phyloP scores from a whole-genome alignment of 768 basidiomycete species.

The Pulveroboletus frians region DNA sequence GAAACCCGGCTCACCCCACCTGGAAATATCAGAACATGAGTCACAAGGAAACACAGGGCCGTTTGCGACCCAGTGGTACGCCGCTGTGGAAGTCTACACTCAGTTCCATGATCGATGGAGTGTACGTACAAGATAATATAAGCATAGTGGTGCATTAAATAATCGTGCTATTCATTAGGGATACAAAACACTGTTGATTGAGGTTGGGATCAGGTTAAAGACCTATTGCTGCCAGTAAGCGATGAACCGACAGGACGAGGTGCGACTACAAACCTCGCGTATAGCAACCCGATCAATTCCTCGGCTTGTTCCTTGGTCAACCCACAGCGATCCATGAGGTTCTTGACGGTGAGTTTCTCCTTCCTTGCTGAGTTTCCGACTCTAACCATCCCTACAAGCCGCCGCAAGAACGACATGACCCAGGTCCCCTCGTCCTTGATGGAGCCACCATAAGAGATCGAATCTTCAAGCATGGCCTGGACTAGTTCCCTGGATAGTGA shows the following conservation, averaged over 20 bases:
- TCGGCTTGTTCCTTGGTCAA: constrained; percentile 16
- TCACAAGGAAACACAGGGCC: constrained; percentile 16
- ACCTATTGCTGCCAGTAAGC: constrained; percentile 2
- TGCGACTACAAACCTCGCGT: neutral
- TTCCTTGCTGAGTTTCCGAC: constrained; percentile 4
- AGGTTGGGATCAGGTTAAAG: neutral
- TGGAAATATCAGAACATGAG: constrained; percentile 13
- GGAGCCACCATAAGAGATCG: constrained; percentile 13
- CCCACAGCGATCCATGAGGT: constrained; percentile 15
- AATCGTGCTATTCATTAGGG: neutral
- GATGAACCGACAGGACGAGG: neutral
- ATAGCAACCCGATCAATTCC: constrained; percentile 12
- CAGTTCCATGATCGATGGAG: constrained; percentile 2
- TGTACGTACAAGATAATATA: constrained; percentile 1
- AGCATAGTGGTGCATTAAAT: neutral
- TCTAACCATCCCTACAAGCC: constrained; percentile 13
- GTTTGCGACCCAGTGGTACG: constrained; percentile 12
- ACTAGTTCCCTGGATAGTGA: constrained; percentile 13
- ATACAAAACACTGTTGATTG: neutral
- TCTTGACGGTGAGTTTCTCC: constrained; percentile 8
- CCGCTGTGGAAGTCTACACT: constrained; percentile 5
- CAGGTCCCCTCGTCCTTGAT: constrained; percentile 14
- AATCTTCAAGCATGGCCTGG: constrained; percentile 20
- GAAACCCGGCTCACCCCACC: constrained; percentile 13
- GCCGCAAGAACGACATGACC: constrained; percentile 24